phyloP scores from a whole-genome alignment of 257 asterid genomes.

The Penstemon davidsonii region DNA sequence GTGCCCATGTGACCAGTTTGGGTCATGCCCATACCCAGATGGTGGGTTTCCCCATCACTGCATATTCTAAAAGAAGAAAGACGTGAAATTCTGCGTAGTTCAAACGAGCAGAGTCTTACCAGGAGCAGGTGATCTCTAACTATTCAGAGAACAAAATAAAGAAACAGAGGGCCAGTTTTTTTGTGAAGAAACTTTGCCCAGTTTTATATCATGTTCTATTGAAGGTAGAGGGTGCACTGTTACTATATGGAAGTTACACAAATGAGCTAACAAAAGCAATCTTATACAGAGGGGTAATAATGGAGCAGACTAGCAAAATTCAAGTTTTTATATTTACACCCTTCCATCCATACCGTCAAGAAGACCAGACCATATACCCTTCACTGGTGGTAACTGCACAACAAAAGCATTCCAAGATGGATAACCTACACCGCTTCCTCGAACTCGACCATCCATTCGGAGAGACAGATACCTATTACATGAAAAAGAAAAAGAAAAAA shows the following conservation, averaged over 20 bases:
- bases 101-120: not conserved
- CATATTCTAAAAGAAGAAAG: too few species aligned
- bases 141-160: not conserved
- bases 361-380: constrained; percentile 92
- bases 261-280: not conserved
- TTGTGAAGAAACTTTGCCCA: not conserved
- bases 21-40: too few species aligned
- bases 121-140: not conserved
- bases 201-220: not conserved
- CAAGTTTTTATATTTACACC: constrained; percentile 41
- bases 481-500: constrained; percentile 18
- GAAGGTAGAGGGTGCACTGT: too few species aligned
- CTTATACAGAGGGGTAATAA: not conserved
- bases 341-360: constrained; percentile 99
- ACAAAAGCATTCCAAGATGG: constrained; percentile 98
- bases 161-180: not conserved
- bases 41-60: too few species aligned
- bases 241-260: not conserved
- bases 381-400: constrained; percentile 75
- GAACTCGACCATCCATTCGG: constrained; percentile 92
- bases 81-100: not conserved
- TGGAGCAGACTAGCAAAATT: constrained; percentile 2
- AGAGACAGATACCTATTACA: constrained; percentile 76
- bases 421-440: constrained; percentile 95
- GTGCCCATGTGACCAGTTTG: too few species aligned